Conservation (phyloP, 2,329 filamentous ascomycete species). For the Epichloe baconii region DNA sequence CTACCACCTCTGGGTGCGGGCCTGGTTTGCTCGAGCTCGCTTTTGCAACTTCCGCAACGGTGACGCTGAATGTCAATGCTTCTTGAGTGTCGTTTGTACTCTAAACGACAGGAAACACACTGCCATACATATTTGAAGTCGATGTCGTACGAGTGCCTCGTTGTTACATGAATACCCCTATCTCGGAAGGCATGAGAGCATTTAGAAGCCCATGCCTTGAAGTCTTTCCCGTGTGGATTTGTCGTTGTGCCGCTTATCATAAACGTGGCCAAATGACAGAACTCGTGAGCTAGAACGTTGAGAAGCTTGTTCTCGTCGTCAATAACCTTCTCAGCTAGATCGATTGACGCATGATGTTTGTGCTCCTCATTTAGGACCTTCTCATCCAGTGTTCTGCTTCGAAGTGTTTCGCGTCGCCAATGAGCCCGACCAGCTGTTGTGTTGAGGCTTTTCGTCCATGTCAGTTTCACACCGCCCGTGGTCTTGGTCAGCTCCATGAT, state of each 20-base stretch:
- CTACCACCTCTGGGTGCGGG: constrained; percentile 43
- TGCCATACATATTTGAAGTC: constrained; percentile 87
- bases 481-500: constrained; percentile 43
- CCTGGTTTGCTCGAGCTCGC: constrained; percentile 60
- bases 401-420: constrained; percentile 50
- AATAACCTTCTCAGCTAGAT: constrained; percentile 81
- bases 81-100: constrained; percentile 75
- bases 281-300: constrained; percentile 92
- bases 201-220: constrained; percentile 59
- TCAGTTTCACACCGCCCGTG: constrained; percentile 57
- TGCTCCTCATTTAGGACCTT: constrained; percentile 18
- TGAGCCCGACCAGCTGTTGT: constrained; percentile 66
- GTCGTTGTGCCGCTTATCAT: constrained; percentile 67
- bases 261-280: constrained; percentile 86
- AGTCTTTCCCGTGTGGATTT: constrained; percentile 71
- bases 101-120: constrained; percentile 53
- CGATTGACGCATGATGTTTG: constrained; percentile 61
- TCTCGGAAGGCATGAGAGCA: constrained; percentile 43
- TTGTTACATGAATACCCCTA: constrained; percentile 65
- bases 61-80: constrained; percentile 64
- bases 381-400: constrained; percentile 16
- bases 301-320: constrained; percentile 63
- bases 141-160: constrained; percentile 80
- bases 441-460: constrained; percentile 68
- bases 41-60: constrained; percentile 66